phyloP scores from a whole-genome alignment of 1,284 basidiomycete species.

The Naganishia cerealis region DNA sequence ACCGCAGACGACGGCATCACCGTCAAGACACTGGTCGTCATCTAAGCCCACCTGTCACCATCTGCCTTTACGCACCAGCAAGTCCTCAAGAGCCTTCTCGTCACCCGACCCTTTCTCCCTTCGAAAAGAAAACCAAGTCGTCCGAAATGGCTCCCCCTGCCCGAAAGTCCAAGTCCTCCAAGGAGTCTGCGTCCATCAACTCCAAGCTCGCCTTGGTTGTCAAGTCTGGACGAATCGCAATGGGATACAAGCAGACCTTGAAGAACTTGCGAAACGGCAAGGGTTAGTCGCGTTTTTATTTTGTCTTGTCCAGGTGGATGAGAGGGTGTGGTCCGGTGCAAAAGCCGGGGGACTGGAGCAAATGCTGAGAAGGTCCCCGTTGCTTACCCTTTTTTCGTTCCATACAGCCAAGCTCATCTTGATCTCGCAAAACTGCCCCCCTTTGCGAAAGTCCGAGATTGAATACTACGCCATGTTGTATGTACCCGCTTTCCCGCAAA shows the following conservation, averaged over 20 bases:
- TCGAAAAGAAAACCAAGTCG: slow-evolving; percentile 1
- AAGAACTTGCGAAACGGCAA: slow-evolving; percentile 98
- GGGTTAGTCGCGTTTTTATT: slow-evolving; percentile 64
- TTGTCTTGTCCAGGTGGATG: slow-evolving; percentile 24
- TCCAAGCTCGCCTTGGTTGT: slow-evolving; percentile 94
- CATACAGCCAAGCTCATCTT: slow-evolving; percentile 90
- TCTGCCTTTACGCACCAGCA: slow-evolving; percentile 1
- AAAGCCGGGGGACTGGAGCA: slow-evolving; percentile 33
- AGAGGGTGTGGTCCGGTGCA: slow-evolving; percentile 12
- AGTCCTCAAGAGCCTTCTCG: slow-evolving; percentile 32
- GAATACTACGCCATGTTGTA: slow-evolving; percentile 99
- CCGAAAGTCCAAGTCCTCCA: slow-evolving; percentile 89
- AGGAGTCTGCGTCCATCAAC: slow-evolving; percentile 91
- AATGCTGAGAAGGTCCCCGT: slow-evolving; percentile 37
- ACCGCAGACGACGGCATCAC: background rate
- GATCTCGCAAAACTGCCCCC: slow-evolving; percentile 98
- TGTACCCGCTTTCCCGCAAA: slow-evolving; percentile 34
- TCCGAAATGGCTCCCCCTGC: slow-evolving; percentile 74
- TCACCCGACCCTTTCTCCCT: slow-evolving; percentile 7
- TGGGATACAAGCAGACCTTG: slow-evolving; percentile 95
- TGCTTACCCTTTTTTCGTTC: slow-evolving; percentile 16
- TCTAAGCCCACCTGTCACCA: background rate
- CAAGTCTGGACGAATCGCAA: slow-evolving; percentile 71
- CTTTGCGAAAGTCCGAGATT: slow-evolving; percentile 97
- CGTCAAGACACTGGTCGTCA: slow-evolving; percentile 9